Conservation (phyloP, 2,329 filamentous ascomycete genomes). For the Botrytis porri region DNA sequence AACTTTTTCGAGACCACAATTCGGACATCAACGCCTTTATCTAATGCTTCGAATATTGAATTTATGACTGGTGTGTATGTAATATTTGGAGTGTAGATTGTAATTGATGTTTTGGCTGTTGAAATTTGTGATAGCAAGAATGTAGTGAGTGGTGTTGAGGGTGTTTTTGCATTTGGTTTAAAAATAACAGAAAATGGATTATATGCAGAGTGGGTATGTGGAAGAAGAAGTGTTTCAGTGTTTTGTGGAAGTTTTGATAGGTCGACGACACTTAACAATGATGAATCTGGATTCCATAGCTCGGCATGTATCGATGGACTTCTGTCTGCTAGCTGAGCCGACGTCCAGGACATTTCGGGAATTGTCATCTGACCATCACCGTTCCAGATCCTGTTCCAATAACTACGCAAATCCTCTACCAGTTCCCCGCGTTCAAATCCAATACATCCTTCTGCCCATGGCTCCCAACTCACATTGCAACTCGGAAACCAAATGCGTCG, state of each 20-base stretch:
- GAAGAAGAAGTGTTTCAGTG: conserved; percentile 18
- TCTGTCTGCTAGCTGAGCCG: conserved; percentile 30
- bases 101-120: conserved; percentile 54
- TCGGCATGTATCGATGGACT: conserved; percentile 69
- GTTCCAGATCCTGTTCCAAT: conserved; percentile 17
- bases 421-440: conserved; percentile 58
- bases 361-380: conserved; percentile 7
- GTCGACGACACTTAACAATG: conserved; percentile 47
- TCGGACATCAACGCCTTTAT: conserved; percentile 63
- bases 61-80: conserved; percentile 64
- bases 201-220: conserved; percentile 23
- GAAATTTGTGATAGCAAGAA: conserved; percentile 38
- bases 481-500: conserved; percentile 66
- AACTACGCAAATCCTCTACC: conserved; percentile 43
- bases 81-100: conserved; percentile 75
- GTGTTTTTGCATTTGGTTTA: conserved; percentile 61
- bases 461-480: conserved; percentile 83
- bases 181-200: conserved; percentile 31
- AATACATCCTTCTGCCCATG: conserved; percentile 80
- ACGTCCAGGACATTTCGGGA: neutral
- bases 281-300: neutral
- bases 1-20: conserved; percentile 66
- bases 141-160: conserved; percentile 53
- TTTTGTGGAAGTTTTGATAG: neutral
- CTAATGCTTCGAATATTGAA: conserved; percentile 58